phyloP scores from a whole-genome alignment of 139 green algal species.

The Picochlorum sp. region DNA sequence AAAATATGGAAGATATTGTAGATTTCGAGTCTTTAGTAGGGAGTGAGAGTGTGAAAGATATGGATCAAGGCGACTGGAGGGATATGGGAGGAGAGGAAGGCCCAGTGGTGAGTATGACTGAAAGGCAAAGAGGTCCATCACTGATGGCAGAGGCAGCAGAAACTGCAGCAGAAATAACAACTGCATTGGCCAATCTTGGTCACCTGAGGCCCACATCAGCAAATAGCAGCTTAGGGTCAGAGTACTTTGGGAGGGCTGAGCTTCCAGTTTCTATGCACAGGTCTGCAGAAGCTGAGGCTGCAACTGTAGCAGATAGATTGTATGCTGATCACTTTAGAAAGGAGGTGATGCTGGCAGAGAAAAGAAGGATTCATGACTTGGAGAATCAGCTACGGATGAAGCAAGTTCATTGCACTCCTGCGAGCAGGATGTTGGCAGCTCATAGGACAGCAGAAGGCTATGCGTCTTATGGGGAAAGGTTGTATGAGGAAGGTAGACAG shows the following conservation, averaged over 20 bases:
- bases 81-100: not conserved
- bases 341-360: conserved; percentile 29
- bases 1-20: conserved; percentile 35
- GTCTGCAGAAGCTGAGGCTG: not conserved
- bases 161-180: not conserved
- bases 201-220: conserved; percentile 1
- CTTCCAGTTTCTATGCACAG: not conserved
- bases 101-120: not conserved
- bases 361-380: conserved; percentile 25
- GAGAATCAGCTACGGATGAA: conserved; percentile 20
- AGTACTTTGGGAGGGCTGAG: conserved; percentile 1
- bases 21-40: too few relatives aligned
- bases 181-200: not conserved
- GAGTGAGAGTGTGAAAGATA: not conserved
- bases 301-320: conserved; percentile 22
- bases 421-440: conserved; percentile 53
- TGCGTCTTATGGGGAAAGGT: conserved; percentile 68
- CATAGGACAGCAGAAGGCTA: conserved; percentile 40
- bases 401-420: conserved; percentile 43
- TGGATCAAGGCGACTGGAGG: not conserved
- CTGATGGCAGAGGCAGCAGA: not conserved
- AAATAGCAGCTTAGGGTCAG: conserved; percentile 3
- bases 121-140: not conserved
- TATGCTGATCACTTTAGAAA: conserved; percentile 39
- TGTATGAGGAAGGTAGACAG: conserved; percentile 60